Conservation (phyloP, 495 filamentous ascomycete species). For the Penicillium samsonianum region DNA sequence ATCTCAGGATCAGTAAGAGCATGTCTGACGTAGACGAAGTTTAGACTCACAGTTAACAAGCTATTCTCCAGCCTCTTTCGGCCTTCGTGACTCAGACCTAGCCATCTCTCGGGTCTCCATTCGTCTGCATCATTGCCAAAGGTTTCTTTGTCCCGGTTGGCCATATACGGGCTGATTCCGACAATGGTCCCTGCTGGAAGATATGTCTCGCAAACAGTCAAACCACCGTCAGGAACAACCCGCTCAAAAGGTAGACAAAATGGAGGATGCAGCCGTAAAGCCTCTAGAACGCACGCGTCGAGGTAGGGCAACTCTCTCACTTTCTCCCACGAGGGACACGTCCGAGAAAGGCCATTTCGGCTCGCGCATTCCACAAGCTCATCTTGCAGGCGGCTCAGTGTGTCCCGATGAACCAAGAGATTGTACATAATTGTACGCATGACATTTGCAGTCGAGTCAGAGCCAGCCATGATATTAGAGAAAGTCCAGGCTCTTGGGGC, state of each 20-base stretch:
- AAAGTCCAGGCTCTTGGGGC: slow-evolving; percentile 23
- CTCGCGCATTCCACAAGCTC: slow-evolving; percentile 14
- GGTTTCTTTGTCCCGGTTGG: slow-evolving; percentile 17
- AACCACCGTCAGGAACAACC: slow-evolving; percentile 35
- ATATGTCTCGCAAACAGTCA: slow-evolving; percentile 23
- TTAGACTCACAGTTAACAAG: slow-evolving; percentile 26
- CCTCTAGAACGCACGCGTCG: slow-evolving; percentile 56
- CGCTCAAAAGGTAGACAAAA: slow-evolving; percentile 42
- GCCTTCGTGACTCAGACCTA: slow-evolving; percentile 9
- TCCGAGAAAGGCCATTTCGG: slow-evolving; percentile 19
- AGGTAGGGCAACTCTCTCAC: slow-evolving; percentile 39
- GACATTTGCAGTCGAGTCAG: slow-evolving; percentile 47
- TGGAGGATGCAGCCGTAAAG: slow-evolving; percentile 53
- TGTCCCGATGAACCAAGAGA: slow-evolving; percentile 34
- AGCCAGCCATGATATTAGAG: slow-evolving; percentile 48
- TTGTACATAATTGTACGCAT: slow-evolving; percentile 39
- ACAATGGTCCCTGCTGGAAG: slow-evolving; percentile 26
- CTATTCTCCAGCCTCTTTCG: slow-evolving; percentile 15
- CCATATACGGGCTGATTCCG: slow-evolving; percentile 23
- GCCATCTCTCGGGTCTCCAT: slow-evolving; percentile 34
- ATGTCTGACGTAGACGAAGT: background rate
- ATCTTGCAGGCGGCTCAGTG: slow-evolving; percentile 22
- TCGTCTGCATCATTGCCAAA: slow-evolving; percentile 30
- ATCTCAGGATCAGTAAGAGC: background rate
- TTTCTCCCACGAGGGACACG: slow-evolving; percentile 34